Percentiles rank a stretch among this genome's conserved stretches.
These are phyloP conservation scores for Phytomonas sp. DNA, from an alignment of 208 protist genomes.

Conservation along the genomic window DNA sequence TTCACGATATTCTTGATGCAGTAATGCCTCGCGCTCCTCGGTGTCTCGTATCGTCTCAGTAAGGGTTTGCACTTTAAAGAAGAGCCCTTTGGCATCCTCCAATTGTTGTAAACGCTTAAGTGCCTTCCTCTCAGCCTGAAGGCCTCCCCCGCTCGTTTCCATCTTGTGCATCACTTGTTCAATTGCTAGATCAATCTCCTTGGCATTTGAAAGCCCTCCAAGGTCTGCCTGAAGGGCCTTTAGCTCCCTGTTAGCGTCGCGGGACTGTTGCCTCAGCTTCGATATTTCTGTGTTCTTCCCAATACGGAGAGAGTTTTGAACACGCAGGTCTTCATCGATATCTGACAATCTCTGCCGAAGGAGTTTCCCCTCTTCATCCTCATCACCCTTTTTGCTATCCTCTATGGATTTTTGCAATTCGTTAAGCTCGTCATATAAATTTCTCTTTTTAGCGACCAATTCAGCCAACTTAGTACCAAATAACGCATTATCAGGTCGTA, in stretches of 20 bases:
- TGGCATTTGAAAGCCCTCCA: conserved; percentile 45
- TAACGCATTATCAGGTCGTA: conserved; percentile 28
- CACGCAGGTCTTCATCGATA: conserved; percentile 44
- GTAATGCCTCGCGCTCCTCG: conserved; percentile 48
- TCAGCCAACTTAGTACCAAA: conserved; percentile 32
- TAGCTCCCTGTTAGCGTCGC: conserved; percentile 39
- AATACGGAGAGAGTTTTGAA: conserved; percentile 34
- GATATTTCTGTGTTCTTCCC: conserved; percentile 59
- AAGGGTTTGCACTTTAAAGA: conserved; percentile 56
- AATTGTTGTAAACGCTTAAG: conserved; percentile 44
- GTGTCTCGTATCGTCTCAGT: conserved; percentile 51
- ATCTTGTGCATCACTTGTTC: conserved; percentile 60
- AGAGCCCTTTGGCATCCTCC: conserved; percentile 60
- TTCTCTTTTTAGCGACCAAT: conserved; percentile 36
- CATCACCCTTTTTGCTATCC: conserved; percentile 23
- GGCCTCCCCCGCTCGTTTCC: conserved; percentile 68
- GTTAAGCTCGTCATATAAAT: conserved; percentile 47
- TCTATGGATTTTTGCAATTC: conserved; percentile 41
- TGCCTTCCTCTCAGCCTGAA: conserved; percentile 43
- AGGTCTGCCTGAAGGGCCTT: conserved; percentile 43
- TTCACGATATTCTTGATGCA: conserved; percentile 67
- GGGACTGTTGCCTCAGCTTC: conserved; percentile 38
- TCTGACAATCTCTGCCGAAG: conserved; percentile 32
- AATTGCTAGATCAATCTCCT: conserved; percentile 70
- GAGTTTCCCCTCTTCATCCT: conserved; percentile 32